Conservation (phyloP, 345 rosid species). For the Luvunga scandens region DNA sequence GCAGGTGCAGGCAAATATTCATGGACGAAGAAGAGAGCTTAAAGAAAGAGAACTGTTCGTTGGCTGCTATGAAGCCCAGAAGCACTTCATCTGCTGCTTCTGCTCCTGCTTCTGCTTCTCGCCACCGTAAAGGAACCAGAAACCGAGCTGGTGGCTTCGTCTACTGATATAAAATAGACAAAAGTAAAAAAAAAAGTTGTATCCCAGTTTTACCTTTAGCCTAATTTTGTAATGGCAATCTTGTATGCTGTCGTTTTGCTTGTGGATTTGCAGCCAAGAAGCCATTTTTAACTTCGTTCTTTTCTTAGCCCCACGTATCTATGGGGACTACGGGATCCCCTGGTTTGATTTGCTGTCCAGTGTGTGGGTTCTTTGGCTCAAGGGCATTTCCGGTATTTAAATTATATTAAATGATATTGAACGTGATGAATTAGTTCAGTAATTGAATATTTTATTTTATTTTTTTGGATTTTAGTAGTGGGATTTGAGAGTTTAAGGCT, state of each 20-base stretch:
- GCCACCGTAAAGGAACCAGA: constrained; percentile 46
- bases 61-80: constrained; percentile 35
- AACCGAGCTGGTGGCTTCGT: constrained; percentile 60
- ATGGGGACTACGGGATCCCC: constrained; percentile 6
- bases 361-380: neutral
- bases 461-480: neutral
- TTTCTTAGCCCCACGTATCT: constrained; percentile 5
- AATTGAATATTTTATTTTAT: neutral
- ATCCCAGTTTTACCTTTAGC: constrained; percentile 32
- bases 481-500: neutral
- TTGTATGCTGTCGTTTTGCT: constrained; percentile 29
- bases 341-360: constrained; percentile 6
- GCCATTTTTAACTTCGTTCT: constrained; percentile 16
- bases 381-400: neutral
- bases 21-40: constrained; percentile 75
- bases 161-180: constrained; percentile 37
- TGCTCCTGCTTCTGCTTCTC: constrained; percentile 32
- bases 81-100: constrained; percentile 28
- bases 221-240: constrained; percentile 28
- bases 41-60: constrained; percentile 44
- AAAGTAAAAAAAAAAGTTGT: neutral
- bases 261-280: constrained; percentile 31
- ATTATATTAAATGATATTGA: neutral
- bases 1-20: constrained; percentile 79
- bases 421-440: neutral